These are phyloP conservation scores for Iberis pinnata DNA, from an alignment of 345 rosid species.

Conservation along the genomic window DNA sequence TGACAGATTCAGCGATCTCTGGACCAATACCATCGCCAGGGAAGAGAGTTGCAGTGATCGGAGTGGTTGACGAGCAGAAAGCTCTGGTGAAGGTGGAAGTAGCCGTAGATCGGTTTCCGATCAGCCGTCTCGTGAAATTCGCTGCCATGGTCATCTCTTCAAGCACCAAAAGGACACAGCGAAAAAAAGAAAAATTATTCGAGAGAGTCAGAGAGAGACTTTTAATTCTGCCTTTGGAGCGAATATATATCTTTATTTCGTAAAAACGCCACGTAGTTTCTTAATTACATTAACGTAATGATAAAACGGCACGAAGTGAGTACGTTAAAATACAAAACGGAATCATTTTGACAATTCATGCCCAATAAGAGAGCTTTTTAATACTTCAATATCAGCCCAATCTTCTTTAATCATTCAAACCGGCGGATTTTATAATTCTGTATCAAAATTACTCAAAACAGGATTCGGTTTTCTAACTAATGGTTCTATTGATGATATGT, in stretches of 20 bases:
- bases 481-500: constrained; percentile 23
- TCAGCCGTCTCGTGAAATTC: constrained; percentile 25
- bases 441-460: constrained; percentile 27
- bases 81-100: constrained; percentile 34
- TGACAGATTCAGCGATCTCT: constrained; percentile 93
- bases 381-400: not conserved
- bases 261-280: too few relatives aligned
- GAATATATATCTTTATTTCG: not conserved
- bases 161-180: constrained; percentile 2
- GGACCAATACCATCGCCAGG: constrained; percentile 99
- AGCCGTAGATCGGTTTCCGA: constrained; percentile 20
- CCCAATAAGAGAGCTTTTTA: not conserved
- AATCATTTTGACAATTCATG: too few relatives aligned
- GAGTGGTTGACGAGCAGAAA: constrained; percentile 48
- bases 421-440: constrained; percentile 11
- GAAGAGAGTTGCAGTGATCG: constrained; percentile 85
- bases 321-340: too few relatives aligned
- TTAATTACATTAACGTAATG: too few relatives aligned
- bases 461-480: constrained; percentile 27
- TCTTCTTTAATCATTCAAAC: constrained; percentile 9
- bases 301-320: too few relatives aligned
- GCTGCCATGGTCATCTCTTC: constrained; percentile 31
- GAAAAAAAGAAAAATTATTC: not conserved
- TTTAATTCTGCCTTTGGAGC: constrained; percentile 19
- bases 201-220: constrained; percentile 17